Evolutionary conservation across 768 basidiomycete species (phyloP), one percentile per base, ranked within the genome.

Genomic region (Suillus variegatus): DNA sequence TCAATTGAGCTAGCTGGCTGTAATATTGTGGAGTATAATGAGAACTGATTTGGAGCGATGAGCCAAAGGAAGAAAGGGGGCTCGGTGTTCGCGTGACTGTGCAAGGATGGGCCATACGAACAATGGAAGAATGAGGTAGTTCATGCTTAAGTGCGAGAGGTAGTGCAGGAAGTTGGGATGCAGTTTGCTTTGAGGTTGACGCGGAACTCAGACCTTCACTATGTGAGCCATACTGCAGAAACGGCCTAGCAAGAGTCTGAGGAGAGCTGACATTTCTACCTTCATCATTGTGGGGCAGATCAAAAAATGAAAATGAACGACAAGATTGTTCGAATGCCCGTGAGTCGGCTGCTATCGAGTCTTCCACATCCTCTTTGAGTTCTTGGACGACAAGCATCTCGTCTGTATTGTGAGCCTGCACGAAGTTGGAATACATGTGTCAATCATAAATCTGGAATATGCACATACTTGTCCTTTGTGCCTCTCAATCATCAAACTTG

Each of bases 1-100:
- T 68, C 32, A 74, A 75, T 35, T 36, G 51, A 35, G 28, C 68
- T 38, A 72, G 64, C 20, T 60, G 58, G 68, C 60, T 20, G 69
- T n/a, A 32, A 36, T 6, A 49, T 43, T 54, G 22, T 64, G 36
- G 51, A 25, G 25, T 12, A 36, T 22, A 25, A 25, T 32, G 32
- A 47, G 25, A 51, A 25, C 36, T 28, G 36, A 40, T 62, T 8
- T 18, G 58, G 5, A 60, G 41, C 41, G 41, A 60, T 3, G 40
- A 32, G 12, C 28, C 41, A 25, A 60, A 43, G 16, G 58, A 43
- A 43, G 25, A 43, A 43, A 43, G 58, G 18, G 58, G 58, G 25
- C 58, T 60, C 10, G 41, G 58, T 20, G 41, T 60, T 44, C 58
- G 41, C 14, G 41, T 10, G 18, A 60, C 25, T 32, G 41, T 10